A percentile compares a stretch with the other conserved stretches of the same genome.
These are phyloP conservation scores for Eucalyptus microcorys DNA, from an alignment of 345 rosid species.

Conservation along the genomic window DNA sequence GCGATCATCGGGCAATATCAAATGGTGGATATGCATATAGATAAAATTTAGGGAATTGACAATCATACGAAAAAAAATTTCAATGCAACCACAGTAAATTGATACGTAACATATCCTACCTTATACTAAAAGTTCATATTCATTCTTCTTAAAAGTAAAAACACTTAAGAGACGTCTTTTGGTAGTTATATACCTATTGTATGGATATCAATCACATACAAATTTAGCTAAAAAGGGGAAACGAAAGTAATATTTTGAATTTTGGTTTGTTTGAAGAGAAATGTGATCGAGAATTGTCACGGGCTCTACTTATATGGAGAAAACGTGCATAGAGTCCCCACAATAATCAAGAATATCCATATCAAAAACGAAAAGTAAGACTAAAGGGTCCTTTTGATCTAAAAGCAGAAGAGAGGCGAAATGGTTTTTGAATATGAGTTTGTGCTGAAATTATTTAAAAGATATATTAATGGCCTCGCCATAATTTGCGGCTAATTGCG, in stretches of 20 bases:
- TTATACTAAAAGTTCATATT: neutral
- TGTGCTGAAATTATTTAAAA: neutral
- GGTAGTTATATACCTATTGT: neutral
- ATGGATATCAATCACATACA: neutral
- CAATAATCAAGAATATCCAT: neutral
- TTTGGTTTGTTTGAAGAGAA: neutral
- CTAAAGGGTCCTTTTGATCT: neutral
- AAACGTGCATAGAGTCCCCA: neutral
- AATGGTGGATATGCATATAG: neutral
- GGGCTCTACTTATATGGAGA: neutral
- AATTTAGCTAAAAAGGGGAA: neutral
- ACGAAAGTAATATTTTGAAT: neutral
- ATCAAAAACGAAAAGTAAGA: neutral
- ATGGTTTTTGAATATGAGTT: neutral
- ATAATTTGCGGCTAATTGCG: constrained; percentile 9
- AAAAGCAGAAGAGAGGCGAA: neutral
- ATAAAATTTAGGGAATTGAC: neutral
- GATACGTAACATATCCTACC: neutral
- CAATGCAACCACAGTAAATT: neutral
- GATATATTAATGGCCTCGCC: neutral
- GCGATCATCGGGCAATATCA: neutral
- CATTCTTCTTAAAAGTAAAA: neutral
- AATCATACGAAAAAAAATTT: neutral
- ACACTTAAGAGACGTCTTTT: neutral
- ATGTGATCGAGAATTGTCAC: neutral